Conservation (phyloP, 2,329 filamentous ascomycete genomes). For the Fusarium hainanense region DNA sequence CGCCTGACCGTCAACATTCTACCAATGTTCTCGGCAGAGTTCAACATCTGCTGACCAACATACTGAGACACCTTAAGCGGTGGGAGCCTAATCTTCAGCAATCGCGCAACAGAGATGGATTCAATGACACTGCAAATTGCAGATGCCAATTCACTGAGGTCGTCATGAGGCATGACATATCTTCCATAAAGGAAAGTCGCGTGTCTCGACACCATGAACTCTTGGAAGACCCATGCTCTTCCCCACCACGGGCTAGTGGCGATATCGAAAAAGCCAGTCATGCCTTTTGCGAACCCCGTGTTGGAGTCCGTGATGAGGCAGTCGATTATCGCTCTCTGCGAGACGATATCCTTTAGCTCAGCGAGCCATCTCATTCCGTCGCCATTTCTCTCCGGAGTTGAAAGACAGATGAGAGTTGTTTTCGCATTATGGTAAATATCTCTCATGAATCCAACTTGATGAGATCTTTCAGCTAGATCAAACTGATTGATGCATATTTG, state of each 20-base stretch:
- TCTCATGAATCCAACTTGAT: constrained; percentile 24
- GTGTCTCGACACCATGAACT: not conserved
- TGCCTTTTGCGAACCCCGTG: no score
- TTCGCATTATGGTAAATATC: not conserved
- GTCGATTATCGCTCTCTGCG: no score
- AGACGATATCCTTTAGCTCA: accelerated
- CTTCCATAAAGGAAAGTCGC: not conserved
- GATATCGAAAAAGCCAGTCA: accelerated
- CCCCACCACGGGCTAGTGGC: constrained; percentile 4
- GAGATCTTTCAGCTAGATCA: constrained; percentile 4
- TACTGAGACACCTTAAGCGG: no score
- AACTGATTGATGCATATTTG: constrained; percentile 24
- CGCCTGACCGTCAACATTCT: no score
- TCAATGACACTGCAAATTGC: no score
- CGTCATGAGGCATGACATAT: not conserved
- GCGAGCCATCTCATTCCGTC: not conserved
- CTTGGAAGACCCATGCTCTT: constrained; percentile 18
- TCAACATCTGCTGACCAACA: no score
- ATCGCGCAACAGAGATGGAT: no score
- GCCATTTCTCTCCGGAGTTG: accelerated
- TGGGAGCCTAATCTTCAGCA: no score
- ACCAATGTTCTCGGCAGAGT: no score
- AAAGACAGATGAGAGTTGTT: not conserved
- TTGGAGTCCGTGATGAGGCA: no score
- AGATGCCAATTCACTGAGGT: no score